Percentiles rank a stretch among this genome's conserved stretches.
These are phyloP conservation scores for Claviceps digitariae DNA, from an alignment of 2,329 filamentous ascomycete species.

Conservation along the genomic window DNA sequence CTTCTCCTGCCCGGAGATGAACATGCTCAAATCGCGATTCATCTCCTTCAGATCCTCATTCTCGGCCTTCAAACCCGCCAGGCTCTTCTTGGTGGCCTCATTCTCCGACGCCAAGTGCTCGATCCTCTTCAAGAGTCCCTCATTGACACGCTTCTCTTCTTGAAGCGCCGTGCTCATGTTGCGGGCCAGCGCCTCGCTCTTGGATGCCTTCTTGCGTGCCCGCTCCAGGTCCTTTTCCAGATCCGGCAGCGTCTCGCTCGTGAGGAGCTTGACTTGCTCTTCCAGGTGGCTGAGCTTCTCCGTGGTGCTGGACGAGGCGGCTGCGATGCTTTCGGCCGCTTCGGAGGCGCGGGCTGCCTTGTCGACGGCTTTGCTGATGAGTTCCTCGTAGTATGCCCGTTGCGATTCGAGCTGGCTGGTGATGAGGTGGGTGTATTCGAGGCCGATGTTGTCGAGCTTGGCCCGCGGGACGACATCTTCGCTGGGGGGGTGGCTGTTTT, in stretches of 20 bases:
- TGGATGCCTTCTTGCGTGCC: slow-evolving; percentile 52
- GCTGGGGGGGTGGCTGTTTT: slow-evolving; percentile 24
- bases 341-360: slow-evolving; percentile 67
- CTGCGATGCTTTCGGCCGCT: slow-evolving; percentile 48
- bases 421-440: slow-evolving; percentile 90
- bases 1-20: slow-evolving; percentile 73
- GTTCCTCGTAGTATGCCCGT: slow-evolving; percentile 84
- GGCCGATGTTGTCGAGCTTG: slow-evolving; percentile 63
- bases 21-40: slow-evolving; percentile 78
- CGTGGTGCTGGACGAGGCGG: slow-evolving; percentile 33
- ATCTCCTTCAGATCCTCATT: slow-evolving; percentile 68
- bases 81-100: slow-evolving; percentile 40
- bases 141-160: slow-evolving; percentile 77
- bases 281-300: slow-evolving; percentile 39
- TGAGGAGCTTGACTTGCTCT: slow-evolving; percentile 30
- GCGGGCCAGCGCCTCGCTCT: slow-evolving; percentile 63
- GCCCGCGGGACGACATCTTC: slow-evolving; percentile 58
- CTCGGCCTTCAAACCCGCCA: slow-evolving; percentile 43
- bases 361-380: slow-evolving; percentile 76
- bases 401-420: slow-evolving; percentile 89
- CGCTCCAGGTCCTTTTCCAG: slow-evolving; percentile 63
- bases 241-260: slow-evolving; percentile 42
- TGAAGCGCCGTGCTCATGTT: slow-evolving; percentile 61
- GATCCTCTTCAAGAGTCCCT: slow-evolving; percentile 72
- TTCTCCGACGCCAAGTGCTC: slow-evolving; percentile 55